Conservation (phyloP, 2,329 filamentous ascomycete genomes). For the Uncinocarpus reesii region DNA sequence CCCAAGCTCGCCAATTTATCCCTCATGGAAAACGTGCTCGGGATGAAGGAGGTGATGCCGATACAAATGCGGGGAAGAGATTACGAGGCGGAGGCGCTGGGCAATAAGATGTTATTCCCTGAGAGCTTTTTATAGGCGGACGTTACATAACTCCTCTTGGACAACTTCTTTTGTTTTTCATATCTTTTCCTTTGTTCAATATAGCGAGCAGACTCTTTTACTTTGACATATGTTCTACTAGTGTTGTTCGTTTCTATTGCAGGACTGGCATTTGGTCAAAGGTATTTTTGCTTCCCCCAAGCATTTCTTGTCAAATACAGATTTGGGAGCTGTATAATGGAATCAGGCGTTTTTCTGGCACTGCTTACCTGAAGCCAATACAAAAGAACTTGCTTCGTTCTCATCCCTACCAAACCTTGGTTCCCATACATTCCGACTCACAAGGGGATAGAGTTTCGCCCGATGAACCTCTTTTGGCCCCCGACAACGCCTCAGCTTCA, state of each 20-base stretch:
- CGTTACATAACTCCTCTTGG: neutral
- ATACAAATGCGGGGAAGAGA: constrained; percentile 37
- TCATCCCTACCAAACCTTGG: too few species aligned
- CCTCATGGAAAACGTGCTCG: constrained; percentile 47
- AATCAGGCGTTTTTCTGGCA: neutral
- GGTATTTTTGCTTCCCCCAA: neutral
- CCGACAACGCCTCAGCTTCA: too few species aligned
- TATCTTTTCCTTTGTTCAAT: neutral
- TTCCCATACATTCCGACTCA: too few species aligned
- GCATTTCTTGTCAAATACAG: neutral
- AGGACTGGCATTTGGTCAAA: neutral
- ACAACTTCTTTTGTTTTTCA: neutral
- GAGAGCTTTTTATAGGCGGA: neutral
- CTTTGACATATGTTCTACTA: neutral
- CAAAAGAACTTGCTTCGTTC: neutral
- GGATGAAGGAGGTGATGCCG: constrained; percentile 40
- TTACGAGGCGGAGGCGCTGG: constrained; percentile 34
- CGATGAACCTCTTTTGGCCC: too few species aligned
- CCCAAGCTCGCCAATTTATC: constrained; percentile 45
- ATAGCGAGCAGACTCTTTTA: neutral
- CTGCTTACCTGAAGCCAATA: neutral
- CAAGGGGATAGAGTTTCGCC: too few species aligned
- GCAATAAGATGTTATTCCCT: constrained; percentile 4
- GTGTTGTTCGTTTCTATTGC: neutral
- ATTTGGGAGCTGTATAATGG: neutral